phyloP scores from a whole-genome alignment of 257 asterid genomes.

The Gentiana dahurica region DNA sequence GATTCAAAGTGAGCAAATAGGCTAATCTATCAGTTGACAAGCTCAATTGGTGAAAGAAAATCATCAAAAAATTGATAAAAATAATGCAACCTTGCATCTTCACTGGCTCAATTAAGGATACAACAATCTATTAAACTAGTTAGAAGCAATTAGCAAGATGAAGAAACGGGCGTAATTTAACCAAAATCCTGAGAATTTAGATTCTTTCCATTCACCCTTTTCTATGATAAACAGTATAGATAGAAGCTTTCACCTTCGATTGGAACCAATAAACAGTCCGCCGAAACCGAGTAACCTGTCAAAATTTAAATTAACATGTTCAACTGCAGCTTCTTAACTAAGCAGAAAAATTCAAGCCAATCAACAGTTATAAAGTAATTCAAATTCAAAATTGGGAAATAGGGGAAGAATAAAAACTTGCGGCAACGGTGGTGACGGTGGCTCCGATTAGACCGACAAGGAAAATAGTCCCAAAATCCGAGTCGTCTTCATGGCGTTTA shows the following conservation, averaged over 20 bases:
- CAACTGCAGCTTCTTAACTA: not conserved
- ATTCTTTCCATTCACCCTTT: too few relatives aligned
- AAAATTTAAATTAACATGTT: not conserved
- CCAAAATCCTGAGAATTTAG: too few relatives aligned
- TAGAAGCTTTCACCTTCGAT: slow-evolving; percentile 42
- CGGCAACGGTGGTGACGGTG: slow-evolving; percentile 68
- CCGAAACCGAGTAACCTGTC: slow-evolving; percentile 59
- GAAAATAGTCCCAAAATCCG: slow-evolving; percentile 51
- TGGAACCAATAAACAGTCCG: slow-evolving; percentile 53
- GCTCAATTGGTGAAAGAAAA: too few relatives aligned
- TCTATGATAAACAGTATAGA: not conserved
- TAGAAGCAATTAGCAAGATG: too few relatives aligned
- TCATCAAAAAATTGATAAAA: too few relatives aligned
- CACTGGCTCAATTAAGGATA: too few relatives aligned
- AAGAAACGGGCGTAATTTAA: too few relatives aligned
- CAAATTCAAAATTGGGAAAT: not conserved
- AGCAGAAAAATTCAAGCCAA: not conserved
- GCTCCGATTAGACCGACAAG: slow-evolving; percentile 79
- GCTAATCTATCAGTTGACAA: not conserved
- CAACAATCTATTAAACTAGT: too few relatives aligned
- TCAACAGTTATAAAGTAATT: not conserved
- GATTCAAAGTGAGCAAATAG: not conserved
- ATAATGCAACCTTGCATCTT: too few relatives aligned
- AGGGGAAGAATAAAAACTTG: slow-evolving; percentile 17
- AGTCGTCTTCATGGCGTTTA: slow-evolving; percentile 28